These are phyloP conservation scores for Apiotrichum gamsii DNA, from an alignment of 1,284 basidiomycete species.

Conservation along the genomic window DNA sequence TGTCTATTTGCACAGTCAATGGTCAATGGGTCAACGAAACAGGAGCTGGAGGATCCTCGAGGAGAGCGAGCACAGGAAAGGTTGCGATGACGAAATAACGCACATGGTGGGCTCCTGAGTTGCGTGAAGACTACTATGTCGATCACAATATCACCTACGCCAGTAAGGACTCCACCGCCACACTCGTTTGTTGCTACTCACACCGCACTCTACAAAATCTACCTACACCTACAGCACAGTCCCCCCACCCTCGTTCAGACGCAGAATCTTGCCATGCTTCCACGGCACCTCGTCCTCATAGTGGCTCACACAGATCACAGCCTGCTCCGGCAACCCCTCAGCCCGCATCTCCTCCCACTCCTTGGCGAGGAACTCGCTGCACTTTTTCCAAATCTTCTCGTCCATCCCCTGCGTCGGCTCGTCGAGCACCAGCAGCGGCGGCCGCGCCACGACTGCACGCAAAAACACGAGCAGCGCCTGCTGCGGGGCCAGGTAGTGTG, in stretches of 20 bases:
- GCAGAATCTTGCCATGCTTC: conserved; percentile 20
- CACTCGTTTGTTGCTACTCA: too few relatives aligned
- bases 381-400: conserved; percentile 61
- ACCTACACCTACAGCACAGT: too few relatives aligned
- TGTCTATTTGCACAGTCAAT: too few relatives aligned
- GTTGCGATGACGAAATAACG: too few relatives aligned
- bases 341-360: conserved; percentile 44
- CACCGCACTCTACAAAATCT: too few relatives aligned
- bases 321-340: conserved; percentile 56
- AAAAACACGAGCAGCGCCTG: conserved; percentile 75
- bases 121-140: too few relatives aligned
- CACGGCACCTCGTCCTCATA: conserved; percentile 71
- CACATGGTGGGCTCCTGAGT: too few relatives aligned
- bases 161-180: too few relatives aligned
- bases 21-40: too few relatives aligned
- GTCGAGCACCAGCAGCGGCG: conserved; percentile 71
- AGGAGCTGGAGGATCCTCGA: too few relatives aligned
- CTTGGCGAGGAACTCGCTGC: conserved; percentile 57
- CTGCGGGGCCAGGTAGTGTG: conserved; percentile 60
- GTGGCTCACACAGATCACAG: conserved; percentile 76
- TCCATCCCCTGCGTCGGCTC: conserved; percentile 90
- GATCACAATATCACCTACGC: too few relatives aligned
- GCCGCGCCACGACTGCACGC: conserved; percentile 65
- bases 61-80: too few relatives aligned
- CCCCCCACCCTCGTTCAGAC: conserved; percentile 30